Evolutionary conservation across 2,329 filamentous ascomycete species (phyloP), one percentile per base, ranked within the genome.

Genomic region (Cladosporium austrohemisphaericum): DNA sequence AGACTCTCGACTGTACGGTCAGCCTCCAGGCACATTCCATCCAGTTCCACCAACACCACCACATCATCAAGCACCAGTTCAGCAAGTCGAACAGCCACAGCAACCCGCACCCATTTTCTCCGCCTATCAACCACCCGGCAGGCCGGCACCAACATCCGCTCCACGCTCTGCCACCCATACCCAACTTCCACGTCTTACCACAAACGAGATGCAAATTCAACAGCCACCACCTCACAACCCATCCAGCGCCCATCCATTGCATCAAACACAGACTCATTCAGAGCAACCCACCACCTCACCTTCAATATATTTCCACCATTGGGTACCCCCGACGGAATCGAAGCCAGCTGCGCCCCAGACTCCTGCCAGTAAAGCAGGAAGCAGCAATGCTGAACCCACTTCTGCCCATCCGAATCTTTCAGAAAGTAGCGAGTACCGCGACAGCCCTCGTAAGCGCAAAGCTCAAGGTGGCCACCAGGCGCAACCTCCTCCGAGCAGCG

Each of bases 241-340:
- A 6, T 57, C 63, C 52, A 53, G 61, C 62, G 52, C 62, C 22
- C 72, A 74, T 52, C 71, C 71, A 40, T 54, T 70, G 32, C 71
- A 73, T 50, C 68, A 69, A 50, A 67, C 70, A 31, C 77, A 81
- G 48, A 69, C 73, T 6, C 69, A 75, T 37, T 76, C 78, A 52
- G 78, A 85, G 57, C 80, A 83, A 38, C 70, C 80, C 36, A 75
- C 84, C 55, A 78, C 81, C 14, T 88, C 86, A 32, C 83, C 85
- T 0, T 86, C 84, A 18, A 86, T 95, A 40, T 93, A 88, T 68
- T 95, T 95, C 66, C 88, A 95, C 64, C 88, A 95, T 65, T 95
- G 90, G 89, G 86, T 92, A 52, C 90, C 90, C 37, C 90, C 90
- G 11, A 79, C 76, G 55, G 76, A 74, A 47, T 66, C 68, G 49